Evolutionary conservation across 2,329 filamentous ascomycete genomes (phyloP), one percentile per base, ranked within the genome.

Genomic region (Clonostachys solani): DNA sequence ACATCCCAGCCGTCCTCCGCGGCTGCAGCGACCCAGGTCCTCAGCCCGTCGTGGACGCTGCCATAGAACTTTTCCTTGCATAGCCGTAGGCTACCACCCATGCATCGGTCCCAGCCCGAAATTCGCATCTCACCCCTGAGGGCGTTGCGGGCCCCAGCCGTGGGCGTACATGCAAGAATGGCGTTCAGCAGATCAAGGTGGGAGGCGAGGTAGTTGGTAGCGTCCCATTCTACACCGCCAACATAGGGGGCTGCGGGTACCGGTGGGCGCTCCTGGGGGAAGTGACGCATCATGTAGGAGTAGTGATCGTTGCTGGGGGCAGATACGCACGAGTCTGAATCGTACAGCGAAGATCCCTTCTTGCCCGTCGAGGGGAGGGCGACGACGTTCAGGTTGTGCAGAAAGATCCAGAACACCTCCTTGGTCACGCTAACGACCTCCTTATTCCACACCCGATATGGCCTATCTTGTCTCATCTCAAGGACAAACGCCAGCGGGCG

Each of bases 51-150:
- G 63, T 99, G 94, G 5, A 99, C 88, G 43, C 87, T 84, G 3
- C 88, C 87, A 63, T 99, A 97, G 64, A 97, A 96, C 65, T 97
- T 97, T 67, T 96, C 92, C 65, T 97, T 99, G 74, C 92, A 97
- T 15, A 92, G 86, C 6, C 94, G 83, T 52, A 97, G 72, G 49
- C 84, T 92, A 18, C 81, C 80, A 15, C 91, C 91, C 77, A 97
- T 88, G 55, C 87, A 84, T 56, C 91, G 91, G 66, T 99, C 94
- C 74, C 91, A 95, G 8, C 94, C 92, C 0, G 88, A 95, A 50
- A 92, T 82, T 46, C 82, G 81, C 45, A 97, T 75, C 49, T 92
- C 83, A 16, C 76, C 74, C n/a, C 94, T 86, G 12, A 97, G 77
- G 1, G 69, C 63, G 65, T 96, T 96, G 50, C 94, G 87, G 49